Conservation (phyloP, 1,139 yeast species). For the Nadsonia commutata region DNA sequence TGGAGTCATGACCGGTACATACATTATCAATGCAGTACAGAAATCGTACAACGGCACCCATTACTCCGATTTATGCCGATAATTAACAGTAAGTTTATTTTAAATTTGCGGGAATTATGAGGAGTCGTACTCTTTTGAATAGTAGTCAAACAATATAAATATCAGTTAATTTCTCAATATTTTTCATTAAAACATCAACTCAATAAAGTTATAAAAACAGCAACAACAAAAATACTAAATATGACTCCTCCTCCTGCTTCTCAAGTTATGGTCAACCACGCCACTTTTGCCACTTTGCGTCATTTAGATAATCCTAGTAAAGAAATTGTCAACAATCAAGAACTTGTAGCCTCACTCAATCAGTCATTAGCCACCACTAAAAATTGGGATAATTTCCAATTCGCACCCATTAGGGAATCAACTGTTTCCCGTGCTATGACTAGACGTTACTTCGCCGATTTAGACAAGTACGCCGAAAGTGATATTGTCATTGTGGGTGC, state of each 20-base stretch:
- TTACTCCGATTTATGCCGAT: too few relatives aligned
- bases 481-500: conserved; percentile 70
- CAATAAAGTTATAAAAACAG: background rate
- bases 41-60: too few relatives aligned
- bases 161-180: background rate
- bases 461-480: conserved; percentile 61
- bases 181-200: background rate
- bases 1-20: too few relatives aligned
- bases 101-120: too few relatives aligned
- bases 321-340: background rate
- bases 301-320: background rate
- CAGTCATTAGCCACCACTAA: conserved; percentile 5
- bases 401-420: conserved; percentile 64
- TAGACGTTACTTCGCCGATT: conserved; percentile 54
- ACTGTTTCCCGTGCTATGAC: conserved; percentile 81
- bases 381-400: conserved; percentile 56
- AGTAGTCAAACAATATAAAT: too few relatives aligned
- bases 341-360: conserved; percentile 5
- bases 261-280: conserved; percentile 8
- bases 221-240: background rate
- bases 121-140: too few relatives aligned
- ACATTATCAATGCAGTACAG: too few relatives aligned
- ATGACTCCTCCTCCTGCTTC: conserved; percentile 7
- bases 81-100: too few relatives aligned
- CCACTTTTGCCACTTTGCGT: background rate